Conservation (phyloP, 176 grass and related monocot genomes). For the Cenchrus purpureus region DNA sequence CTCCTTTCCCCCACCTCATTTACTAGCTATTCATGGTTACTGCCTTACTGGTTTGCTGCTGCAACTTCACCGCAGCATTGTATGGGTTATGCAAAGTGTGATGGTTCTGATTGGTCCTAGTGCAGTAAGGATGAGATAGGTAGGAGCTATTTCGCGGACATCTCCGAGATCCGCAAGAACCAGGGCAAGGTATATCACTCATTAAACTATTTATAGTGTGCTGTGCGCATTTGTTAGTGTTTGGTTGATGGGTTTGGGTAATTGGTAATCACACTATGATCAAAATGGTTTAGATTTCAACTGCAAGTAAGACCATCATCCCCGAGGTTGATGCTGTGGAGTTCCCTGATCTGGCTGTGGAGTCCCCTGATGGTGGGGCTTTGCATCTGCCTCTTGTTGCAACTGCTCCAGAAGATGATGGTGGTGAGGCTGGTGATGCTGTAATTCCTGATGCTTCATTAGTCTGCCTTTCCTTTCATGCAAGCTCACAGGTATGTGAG, state of each 20-base stretch:
- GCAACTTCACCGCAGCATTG: not conserved
- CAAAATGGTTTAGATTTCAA: conserved; percentile 38
- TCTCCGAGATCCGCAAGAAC: conserved; percentile 69
- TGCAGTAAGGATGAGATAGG: conserved; percentile 81
- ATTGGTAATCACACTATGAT: not conserved
- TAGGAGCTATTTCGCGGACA: conserved; percentile 78
- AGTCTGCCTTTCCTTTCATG: conserved; percentile 88
- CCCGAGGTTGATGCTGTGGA: conserved; percentile 48
- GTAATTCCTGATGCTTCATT: conserved; percentile 60
- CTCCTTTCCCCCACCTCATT: conserved; percentile 23
- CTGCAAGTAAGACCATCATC: conserved; percentile 40
- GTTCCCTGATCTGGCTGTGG: conserved; percentile 73
- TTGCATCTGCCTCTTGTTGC: conserved; percentile 57
- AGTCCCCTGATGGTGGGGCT: conserved; percentile 40
- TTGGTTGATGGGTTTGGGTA: not conserved
- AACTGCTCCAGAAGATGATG: not conserved
- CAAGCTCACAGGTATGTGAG: conserved; percentile 74
- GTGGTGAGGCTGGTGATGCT: not conserved
- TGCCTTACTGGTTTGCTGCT: not conserved
- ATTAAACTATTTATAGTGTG: not conserved
- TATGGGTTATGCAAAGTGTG: not conserved
- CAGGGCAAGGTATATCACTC: conserved; percentile 65
- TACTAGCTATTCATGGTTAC: not conserved
- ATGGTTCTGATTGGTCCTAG: conserved; percentile 45
- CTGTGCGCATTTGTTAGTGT: not conserved